phyloP scores from a whole-genome alignment of 1,284 basidiomycete species.

The Earliella scabrosa region DNA sequence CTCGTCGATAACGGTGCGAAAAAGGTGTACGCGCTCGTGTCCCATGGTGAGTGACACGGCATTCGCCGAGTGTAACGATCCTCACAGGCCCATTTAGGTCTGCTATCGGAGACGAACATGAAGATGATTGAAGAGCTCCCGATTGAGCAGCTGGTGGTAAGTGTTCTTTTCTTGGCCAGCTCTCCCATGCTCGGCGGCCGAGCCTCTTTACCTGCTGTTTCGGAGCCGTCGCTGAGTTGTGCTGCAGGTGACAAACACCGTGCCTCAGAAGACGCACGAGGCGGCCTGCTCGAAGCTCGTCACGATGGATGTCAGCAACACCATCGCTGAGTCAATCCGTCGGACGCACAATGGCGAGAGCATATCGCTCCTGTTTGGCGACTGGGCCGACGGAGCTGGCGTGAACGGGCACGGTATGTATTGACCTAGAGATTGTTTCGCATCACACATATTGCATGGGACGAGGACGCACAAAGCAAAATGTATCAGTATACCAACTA shows the following conservation, averaged over 20 bases:
- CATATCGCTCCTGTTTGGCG: constrained; percentile 81
- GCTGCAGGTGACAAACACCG: constrained; percentile 75
- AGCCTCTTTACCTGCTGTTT: not conserved
- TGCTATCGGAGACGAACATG: constrained; percentile 88
- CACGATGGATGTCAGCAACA: constrained; percentile 87
- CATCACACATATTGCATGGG: constrained; percentile 19
- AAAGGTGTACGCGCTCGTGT: constrained; percentile 88
- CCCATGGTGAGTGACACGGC: constrained; percentile 72
- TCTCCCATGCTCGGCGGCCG: constrained; percentile 1
- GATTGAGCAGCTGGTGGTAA: constrained; percentile 86
- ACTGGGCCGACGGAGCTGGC: constrained; percentile 54
- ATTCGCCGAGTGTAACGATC: constrained; percentile 4
- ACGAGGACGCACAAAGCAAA: constrained; percentile 23
- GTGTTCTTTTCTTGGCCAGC: constrained; percentile 36
- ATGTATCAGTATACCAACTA: constrained; percentile 23
- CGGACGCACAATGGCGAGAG: constrained; percentile 97
- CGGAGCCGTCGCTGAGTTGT: not conserved
- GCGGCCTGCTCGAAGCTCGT: constrained; percentile 63
- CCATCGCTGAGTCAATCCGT: constrained; percentile 95
- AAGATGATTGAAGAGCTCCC: constrained; percentile 78
- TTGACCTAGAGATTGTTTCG: constrained; percentile 23
- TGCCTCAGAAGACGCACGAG: constrained; percentile 67
- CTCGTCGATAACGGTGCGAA: constrained; percentile 89
- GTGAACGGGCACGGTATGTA: constrained; percentile 29
- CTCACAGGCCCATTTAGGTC: constrained; percentile 51